Percentiles rank a stretch among this genome's conserved stretches.
Conservation (phyloP, 169 alveolate genomes). For the Condylostoma magnum region DNA sequence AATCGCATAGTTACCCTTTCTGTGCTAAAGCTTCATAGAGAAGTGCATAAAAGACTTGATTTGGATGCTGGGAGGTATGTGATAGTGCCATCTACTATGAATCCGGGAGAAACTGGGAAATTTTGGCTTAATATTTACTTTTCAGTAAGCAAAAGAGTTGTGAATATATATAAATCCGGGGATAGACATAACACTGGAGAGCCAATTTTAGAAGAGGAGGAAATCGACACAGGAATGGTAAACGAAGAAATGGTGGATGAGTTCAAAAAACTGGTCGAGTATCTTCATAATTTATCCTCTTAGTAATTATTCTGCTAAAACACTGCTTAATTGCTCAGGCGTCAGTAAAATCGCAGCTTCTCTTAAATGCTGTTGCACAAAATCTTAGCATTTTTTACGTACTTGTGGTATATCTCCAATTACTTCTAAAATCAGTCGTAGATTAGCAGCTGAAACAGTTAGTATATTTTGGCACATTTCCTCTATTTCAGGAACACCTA, state of each 20-base stretch:
- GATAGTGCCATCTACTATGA: conserved; percentile 45
- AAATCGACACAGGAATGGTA: neutral
- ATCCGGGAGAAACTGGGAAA: conserved; percentile 32
- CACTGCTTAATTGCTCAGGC: conserved; percentile 30
- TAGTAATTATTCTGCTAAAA: too few species aligned
- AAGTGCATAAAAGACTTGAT: conserved; percentile 43
- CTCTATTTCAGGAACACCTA: conserved; percentile 14
- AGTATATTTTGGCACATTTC: neutral
- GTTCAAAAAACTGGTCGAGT: neutral
- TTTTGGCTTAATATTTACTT: conserved; percentile 34
- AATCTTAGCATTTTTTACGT: conserved; percentile 8
- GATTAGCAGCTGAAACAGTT: conserved; percentile 1
- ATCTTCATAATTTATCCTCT: too few species aligned
- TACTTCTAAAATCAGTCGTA: neutral
- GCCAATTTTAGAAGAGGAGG: neutral
- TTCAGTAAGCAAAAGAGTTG: conserved; percentile 15
- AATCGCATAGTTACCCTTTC: conserved; percentile 38
- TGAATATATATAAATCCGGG: neutral
- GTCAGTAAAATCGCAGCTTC: conserved; percentile 23
- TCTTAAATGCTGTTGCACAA: neutral
- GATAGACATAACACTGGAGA: neutral
- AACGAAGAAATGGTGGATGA: neutral
- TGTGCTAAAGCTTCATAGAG: conserved; percentile 55
- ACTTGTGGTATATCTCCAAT: conserved; percentile 23
- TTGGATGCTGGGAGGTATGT: conserved; percentile 46